Evolutionary conservation across 129 eudicot genomes (phyloP).

Genomic region (Centrapalus pauciflorus): DNA sequence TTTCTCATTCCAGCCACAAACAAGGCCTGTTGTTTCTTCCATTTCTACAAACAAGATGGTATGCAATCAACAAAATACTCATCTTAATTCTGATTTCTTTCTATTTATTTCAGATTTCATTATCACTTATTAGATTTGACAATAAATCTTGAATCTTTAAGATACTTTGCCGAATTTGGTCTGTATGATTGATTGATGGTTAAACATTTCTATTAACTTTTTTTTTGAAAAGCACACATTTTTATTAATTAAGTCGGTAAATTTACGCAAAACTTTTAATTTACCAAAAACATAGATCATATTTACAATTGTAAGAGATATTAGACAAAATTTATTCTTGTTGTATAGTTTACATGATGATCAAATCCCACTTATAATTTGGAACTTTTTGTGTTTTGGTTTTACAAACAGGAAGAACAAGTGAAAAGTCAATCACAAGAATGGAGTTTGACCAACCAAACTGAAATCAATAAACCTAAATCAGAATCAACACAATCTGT

Average conservation of each 20-base stretch:
- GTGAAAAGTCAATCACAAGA: constrained; percentile 48
- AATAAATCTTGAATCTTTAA: too few species aligned
- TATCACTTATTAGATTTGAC: too few species aligned
- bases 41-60: constrained; percentile 31
- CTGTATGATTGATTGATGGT: too few species aligned
- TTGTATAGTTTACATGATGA: not conserved
- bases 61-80: not conserved
- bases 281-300: too few species aligned
- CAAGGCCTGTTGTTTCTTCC: constrained; percentile 44
- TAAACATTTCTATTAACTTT: too few species aligned
- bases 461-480: constrained; percentile 33
- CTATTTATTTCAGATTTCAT: too few species aligned
- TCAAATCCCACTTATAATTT: not conserved
- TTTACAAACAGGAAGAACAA: constrained; percentile 50
- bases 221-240: not conserved
- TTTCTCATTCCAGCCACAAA: constrained; percentile 66
- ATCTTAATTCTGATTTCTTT: not conserved
- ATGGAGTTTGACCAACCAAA: constrained; percentile 36
- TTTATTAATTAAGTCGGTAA: too few species aligned
- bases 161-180: too few species aligned
- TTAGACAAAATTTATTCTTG: not conserved
- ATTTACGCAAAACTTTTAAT: too few species aligned
- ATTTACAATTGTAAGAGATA: too few species aligned
- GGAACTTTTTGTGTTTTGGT: not conserved
- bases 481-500: constrained; percentile 28